Evolutionary conservation across 306 rosid species (phyloP), one percentile per base, ranked within the genome.

Genomic region (Styphnolobium japonicum): DNA sequence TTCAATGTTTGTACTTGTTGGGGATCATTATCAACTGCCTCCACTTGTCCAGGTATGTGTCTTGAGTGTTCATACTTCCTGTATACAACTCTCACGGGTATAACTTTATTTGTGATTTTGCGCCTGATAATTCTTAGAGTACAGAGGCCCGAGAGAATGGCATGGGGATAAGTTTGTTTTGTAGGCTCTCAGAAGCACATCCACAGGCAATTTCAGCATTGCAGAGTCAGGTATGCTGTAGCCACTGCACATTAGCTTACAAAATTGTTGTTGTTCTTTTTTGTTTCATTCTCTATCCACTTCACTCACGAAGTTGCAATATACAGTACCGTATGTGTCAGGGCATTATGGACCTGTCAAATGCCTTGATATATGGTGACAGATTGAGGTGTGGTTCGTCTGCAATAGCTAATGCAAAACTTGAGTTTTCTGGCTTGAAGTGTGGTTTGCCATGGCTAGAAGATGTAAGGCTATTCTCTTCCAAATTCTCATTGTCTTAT

Each of bases 11-110:
- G 94, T 94, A 37, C 93, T 94, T 67, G 98, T 94, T 70, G 98
- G 98, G 48, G 97, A 94, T 84, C 97, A 94, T 86, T 94, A 94
- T 87, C 98, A 94, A 71, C 85, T 94, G 43, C 97, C 98, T 68
- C 97, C 97, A 81, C 95, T 95, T 76, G 97, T 95, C 70, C 90
- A 92, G 87, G 98, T 91, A 58, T 53, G 60, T 43, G n/a, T 57
- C 82, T 73, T 51, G 15, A 11, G 14, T 67, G 55, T 68, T 16
- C 55, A 21, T 19, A 16, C n/a, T 70, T 79, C 11, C 33, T 16
- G 72, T 40, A 81, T 10, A 5, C 51, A 57, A 31, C 55, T 40
- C 46, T 39, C 2, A 36, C 34, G 7, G 48, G 25, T 62, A 6
- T 60, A 61, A 69, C 14, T 10, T 34, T 53, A 45, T 67, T 67